A percentile compares a stretch with the other conserved stretches of the same genome.
Conservation (phyloP, 176 grass and related monocot genomes). For the Zoysia pacifica region DNA sequence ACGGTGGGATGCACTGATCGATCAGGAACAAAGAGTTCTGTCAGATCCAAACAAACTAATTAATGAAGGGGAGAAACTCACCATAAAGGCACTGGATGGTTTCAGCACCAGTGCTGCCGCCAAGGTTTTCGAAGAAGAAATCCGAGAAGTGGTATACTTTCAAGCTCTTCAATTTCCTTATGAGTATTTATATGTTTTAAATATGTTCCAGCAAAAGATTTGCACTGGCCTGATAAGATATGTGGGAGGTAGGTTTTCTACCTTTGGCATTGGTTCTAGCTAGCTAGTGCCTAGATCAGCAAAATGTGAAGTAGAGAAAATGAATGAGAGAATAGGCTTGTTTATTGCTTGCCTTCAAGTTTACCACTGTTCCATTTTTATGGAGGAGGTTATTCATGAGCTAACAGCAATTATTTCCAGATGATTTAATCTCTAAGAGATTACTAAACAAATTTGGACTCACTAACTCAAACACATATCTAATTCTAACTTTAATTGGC, state of each 20-base stretch:
- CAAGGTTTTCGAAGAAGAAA: conserved; percentile 88
- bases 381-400: neutral
- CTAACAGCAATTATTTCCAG: neutral
- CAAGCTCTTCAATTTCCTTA: conserved; percentile 5
- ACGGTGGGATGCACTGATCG: conserved; percentile 55
- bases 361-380: neutral
- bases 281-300: neutral
- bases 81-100: conserved; percentile 54
- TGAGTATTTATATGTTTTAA: conserved; percentile 21
- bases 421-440: neutral
- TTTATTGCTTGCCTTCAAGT: neutral
- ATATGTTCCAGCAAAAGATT: neutral
- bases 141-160: conserved; percentile 80
- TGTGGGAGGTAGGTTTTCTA: neutral
- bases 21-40: conserved; percentile 43
- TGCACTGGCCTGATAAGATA: neutral
- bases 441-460: neutral
- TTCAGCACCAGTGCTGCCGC: conserved; percentile 76
- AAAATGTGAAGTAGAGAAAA: neutral
- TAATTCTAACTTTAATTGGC: neutral
- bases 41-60: conserved; percentile 50
- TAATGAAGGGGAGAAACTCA: conserved; percentile 52
- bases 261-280: neutral
- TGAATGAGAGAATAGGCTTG: neutral
- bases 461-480: neutral